Conservation (phyloP, 306 rosid species). For the Gillenia trifoliata region DNA sequence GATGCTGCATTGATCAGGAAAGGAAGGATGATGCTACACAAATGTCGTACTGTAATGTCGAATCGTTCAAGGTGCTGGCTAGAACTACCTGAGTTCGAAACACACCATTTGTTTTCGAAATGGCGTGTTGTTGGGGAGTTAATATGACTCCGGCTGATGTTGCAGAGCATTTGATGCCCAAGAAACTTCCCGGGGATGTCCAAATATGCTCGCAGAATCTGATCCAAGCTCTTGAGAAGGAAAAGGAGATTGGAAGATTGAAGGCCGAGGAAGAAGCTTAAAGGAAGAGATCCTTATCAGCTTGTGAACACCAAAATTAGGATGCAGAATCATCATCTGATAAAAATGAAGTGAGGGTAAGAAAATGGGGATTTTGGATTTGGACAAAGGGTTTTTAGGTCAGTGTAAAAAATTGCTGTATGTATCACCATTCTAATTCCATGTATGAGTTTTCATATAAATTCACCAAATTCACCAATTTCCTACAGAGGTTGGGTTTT, state of each 20-base stretch:
- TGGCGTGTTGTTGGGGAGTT: conserved; percentile 19
- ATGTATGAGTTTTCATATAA: too few species aligned
- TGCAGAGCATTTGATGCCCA: not conserved
- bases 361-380: not conserved
- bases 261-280: not conserved
- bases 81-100: conserved; percentile 51
- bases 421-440: too few species aligned
- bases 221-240: not conserved
- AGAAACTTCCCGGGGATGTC: not conserved
- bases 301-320: not conserved
- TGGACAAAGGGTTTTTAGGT: not conserved
- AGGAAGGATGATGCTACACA: conserved; percentile 98
- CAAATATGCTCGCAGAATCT: not conserved
- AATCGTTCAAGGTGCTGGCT: conserved; percentile 64
- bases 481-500: too few species aligned
- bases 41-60: conserved; percentile 57
- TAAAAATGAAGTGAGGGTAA: not conserved
- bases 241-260: not conserved
- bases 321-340: not conserved
- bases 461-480: too few species aligned
- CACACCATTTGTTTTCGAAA: conserved; percentile 37
- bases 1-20: conserved; percentile 81
- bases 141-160: conserved; percentile 12
- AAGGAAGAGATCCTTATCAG: not conserved
- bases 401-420: too few species aligned